Conservation (phyloP, 768 basidiomycete species). For the Lyophyllum decastes region DNA sequence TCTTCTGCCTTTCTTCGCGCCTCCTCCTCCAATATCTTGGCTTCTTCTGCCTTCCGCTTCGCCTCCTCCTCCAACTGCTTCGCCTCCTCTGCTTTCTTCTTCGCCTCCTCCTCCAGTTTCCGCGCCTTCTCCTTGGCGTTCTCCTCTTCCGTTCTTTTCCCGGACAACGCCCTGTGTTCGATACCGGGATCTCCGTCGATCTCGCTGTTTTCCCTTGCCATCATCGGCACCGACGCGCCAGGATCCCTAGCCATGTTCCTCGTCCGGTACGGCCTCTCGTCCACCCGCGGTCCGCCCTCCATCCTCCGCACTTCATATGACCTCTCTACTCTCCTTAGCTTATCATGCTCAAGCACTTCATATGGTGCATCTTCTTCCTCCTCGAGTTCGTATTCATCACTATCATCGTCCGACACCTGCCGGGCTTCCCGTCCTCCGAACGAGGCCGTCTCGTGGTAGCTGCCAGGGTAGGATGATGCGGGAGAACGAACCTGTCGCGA, state of each 20-base stretch:
- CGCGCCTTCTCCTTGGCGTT: conserved; percentile 25
- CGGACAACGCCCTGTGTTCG: not conserved
- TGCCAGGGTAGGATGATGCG: conserved; percentile 16
- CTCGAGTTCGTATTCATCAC: conserved; percentile 18
- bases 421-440: conserved; percentile 20
- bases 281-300: conserved; percentile 6
- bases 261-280: conserved; percentile 16
- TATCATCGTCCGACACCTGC: conserved; percentile 16
- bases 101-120: conserved; percentile 22
- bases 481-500: conserved; percentile 13
- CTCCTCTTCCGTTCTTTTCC: conserved; percentile 23
- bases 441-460: conserved; percentile 13
- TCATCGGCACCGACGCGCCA: not conserved
- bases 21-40: conserved; percentile 23
- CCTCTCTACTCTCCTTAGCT: not conserved
- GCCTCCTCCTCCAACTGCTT: conserved; percentile 25
- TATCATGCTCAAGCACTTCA: conserved; percentile 5
- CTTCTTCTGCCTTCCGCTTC: conserved; percentile 23
- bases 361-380: conserved; percentile 12
- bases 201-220: not conserved
- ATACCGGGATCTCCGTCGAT: not conserved
- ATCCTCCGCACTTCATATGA: conserved; percentile 1
- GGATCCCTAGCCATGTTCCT: not conserved
- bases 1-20: conserved; percentile 14
- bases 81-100: conserved; percentile 23